Evolutionary conservation across 192 early-diverging fungal genomes (phyloP).

Genomic region (Neocallimastix lanati): DNA sequence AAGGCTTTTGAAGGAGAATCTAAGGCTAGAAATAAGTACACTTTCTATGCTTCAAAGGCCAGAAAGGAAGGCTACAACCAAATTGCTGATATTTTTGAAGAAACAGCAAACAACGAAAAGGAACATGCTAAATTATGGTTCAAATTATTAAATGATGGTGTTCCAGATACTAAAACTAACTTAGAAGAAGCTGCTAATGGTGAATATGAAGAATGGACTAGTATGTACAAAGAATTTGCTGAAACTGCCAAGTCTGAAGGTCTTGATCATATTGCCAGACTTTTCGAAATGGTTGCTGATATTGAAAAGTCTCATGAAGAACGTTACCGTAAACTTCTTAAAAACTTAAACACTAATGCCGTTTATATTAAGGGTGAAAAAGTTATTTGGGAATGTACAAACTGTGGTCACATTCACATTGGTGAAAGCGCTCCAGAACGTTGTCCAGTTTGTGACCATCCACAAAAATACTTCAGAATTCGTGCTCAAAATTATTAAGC

Average conservation of each 20-base stretch:
- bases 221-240: background rate
- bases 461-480: background rate
- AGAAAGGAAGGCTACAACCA: background rate
- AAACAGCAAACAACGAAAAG: background rate
- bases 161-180: background rate
- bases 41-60: background rate
- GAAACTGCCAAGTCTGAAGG: background rate
- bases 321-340: background rate
- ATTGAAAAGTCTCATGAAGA: background rate
- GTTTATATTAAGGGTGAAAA: background rate
- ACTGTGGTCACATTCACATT: background rate
- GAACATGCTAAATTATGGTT: background rate
- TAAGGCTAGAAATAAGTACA: background rate
- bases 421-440: background rate
- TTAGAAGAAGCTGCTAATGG: background rate
- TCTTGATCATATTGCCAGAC: background rate
- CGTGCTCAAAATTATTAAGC: background rate
- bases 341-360: background rate
- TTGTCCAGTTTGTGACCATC: background rate
- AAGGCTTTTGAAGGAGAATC: background rate
- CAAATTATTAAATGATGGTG: background rate
- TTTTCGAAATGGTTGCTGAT: background rate
- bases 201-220: background rate
- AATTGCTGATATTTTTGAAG: background rate
- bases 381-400: background rate